Evolutionary conservation across 1,139 yeast species (phyloP), one percentile per base, ranked within the genome.

Genomic region (Wickerhamiella infanticola): DNA sequence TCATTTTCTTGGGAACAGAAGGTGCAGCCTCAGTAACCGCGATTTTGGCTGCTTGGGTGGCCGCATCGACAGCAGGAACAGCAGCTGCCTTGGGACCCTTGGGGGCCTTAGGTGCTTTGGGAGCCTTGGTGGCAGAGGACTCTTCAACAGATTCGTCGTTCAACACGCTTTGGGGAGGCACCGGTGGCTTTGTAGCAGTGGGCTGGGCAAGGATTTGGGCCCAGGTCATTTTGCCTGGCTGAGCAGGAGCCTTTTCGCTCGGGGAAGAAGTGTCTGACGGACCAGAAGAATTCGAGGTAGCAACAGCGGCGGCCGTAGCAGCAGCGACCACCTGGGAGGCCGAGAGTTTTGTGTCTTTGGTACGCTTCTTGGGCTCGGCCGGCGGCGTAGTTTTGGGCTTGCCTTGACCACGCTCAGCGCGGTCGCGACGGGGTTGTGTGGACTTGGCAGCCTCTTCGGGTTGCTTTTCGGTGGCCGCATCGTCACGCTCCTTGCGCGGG

Each of bases 401-500:
- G 37, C 23, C 38, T 24, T 7, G 33, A 7, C 33, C 33, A 5
- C 38, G 41, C 37, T 42, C 42, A 26, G 31, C 25, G 13, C 37
- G 37, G 13, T 41, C 48, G 25, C 35, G 44, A 8, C 24, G 39
- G 8, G 39, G 43, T n/a, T 6, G 24, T 29, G 36, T 13, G 35
- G n/a, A 45, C 51, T 47, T 49, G 48, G 45, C 47, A 52, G 47
- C 51, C 35, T 39, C 50, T 39, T 41, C 45, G 36, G 39, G 48
- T 11, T 44, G 48, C 44, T 49, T 51, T 37, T 26, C 51, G 46
- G 42, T 46, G 6, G 55, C 43, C 62, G 61, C 45, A 65, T 70
- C 51, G 67, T 74, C 59, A 66, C 67, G 43, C 43, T 52, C 46
- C 39, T 45, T 49, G 38, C 49, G 50, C 44, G 48, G 8, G 54